Conservation (phyloP, 1,284 basidiomycete genomes). For the Trametes hirsuta region DNA sequence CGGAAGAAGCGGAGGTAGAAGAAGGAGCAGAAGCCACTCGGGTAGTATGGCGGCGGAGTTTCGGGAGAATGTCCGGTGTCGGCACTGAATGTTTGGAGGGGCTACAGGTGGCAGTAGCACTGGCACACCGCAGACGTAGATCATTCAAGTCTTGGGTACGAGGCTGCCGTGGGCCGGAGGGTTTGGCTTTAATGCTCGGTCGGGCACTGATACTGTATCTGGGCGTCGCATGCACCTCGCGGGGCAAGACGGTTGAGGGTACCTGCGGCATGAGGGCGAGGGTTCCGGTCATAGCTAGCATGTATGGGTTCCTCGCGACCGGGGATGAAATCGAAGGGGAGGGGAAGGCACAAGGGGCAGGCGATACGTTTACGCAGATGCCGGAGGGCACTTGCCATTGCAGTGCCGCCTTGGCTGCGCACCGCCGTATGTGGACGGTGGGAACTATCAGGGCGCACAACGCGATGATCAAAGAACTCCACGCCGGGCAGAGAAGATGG, state of each 20-base stretch:
- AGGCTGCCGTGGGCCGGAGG: conserved; percentile 13
- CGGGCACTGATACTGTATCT: conserved; percentile 4
- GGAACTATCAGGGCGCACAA: conserved; percentile 20
- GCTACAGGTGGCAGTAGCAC: conserved; percentile 15
- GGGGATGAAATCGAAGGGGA: neutral
- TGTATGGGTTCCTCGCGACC: neutral
- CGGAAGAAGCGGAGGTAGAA: conserved; percentile 16
- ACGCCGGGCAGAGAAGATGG: conserved; percentile 22
- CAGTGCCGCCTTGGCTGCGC: conserved; percentile 10
- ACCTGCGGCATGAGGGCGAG: conserved; percentile 8
- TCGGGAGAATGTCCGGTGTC: conserved; percentile 18
- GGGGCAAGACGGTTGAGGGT: conserved; percentile 8
- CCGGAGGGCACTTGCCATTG: neutral
- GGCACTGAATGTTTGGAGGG: conserved; percentile 21
- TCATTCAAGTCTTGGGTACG: conserved; percentile 22
- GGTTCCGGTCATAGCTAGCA: conserved; percentile 2
- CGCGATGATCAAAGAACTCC: conserved; percentile 20
- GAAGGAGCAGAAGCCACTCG: conserved; percentile 14
- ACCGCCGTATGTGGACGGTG: conserved; percentile 8
- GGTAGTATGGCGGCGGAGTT: conserved; percentile 19
- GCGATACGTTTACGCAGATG: neutral
- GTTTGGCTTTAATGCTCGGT: conserved; percentile 7
- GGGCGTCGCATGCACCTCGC: neutral
- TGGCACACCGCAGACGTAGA: conserved; percentile 21
- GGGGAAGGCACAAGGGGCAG: conserved; percentile 8